Conservation (phyloP, 306 rosid genomes). For the Chamaecrista fasciculata region DNA sequence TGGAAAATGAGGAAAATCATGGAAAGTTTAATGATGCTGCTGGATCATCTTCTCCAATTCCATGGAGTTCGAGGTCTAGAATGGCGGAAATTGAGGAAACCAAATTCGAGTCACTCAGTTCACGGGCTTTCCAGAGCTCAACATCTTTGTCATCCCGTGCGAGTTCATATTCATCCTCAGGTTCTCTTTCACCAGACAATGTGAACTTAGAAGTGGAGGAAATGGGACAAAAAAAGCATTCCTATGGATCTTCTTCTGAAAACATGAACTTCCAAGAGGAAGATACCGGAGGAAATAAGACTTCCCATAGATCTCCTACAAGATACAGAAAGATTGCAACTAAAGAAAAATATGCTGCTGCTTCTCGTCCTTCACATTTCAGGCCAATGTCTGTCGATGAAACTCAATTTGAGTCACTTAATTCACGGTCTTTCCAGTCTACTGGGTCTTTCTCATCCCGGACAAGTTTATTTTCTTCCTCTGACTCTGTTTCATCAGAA, state of each 20-base stretch:
- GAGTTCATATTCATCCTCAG: constrained; percentile 54
- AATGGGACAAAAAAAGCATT: constrained; percentile 25
- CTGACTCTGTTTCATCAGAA: constrained; percentile 39
- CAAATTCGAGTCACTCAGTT: constrained; percentile 55
- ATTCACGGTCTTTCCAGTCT: constrained; percentile 51
- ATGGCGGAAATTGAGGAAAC: constrained; percentile 61
- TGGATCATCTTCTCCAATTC: constrained; percentile 42
- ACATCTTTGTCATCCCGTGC: constrained; percentile 50
- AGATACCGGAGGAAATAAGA: constrained; percentile 29
- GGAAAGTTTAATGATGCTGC: constrained; percentile 40
- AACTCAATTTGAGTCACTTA: constrained; percentile 60
- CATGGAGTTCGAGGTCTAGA: constrained; percentile 43
- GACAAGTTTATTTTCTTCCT: constrained; percentile 52
- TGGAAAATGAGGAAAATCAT: constrained; percentile 27
- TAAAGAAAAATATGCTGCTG: constrained; percentile 42
- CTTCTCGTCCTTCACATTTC: constrained; percentile 47
- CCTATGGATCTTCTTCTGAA: constrained; percentile 28
- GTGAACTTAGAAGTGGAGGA: constrained; percentile 17
- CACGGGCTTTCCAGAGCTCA: constrained; percentile 41
- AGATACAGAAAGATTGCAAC: constrained; percentile 40
- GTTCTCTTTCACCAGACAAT: constrained; percentile 18
- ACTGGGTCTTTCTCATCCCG: constrained; percentile 55
- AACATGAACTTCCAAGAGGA: constrained; percentile 22
- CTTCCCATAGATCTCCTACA: constrained; percentile 15
- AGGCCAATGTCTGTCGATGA: constrained; percentile 73